Base-by-base conservation (phyloP, 768 basidiomycete species). In the Termitomyces sp. region DNA sequence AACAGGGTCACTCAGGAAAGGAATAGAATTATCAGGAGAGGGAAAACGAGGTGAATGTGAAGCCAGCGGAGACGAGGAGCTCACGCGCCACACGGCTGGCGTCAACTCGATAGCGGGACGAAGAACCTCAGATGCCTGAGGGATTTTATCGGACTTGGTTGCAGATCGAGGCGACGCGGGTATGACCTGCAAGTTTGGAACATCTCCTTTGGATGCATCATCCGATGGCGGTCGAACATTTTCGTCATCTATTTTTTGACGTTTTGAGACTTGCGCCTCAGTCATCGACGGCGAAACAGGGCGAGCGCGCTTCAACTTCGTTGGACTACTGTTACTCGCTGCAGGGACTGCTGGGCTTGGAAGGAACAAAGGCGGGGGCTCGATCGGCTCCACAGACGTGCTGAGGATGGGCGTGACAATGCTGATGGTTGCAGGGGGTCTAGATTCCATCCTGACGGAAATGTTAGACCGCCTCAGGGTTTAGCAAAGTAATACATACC, bases 81-180 rank as follows among this genome's bases (percentile, higher is more conserved):
- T 60, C 16, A 60, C 59, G 18, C 53, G 40, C 59, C 53, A 60
- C 18, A 60, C 44, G n/a, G 40, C 38, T 16, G 52, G 52, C n/a
- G 24, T 32, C n/a, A 55, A 44, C 15, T 32, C 20, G 9, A 55
- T 36, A 16, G 20, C 16, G 7, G 59, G 59, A 28, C 28, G 2
- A 2, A 28, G 28, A 28, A 4, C 2, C 28, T 28, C 28, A 28
- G 4, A 28, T 28, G 28, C 28, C 28, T 28, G 28, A 4, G 28
- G n/a, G n/a, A n/a, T n/a, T n/a, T n/a, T 28, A 28, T 28, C 28
- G 28, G 28, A 28, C 28, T 28, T 28, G 28, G 28, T 28, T 28
- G 28, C 4, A 28, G 28, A 28, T 28, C 4, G 28, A 28, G 28
- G 28, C 28, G 28, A 28, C 28, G 28, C 28, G 4, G 28, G 28